phyloP scores from a whole-genome alignment of 2,329 filamentous ascomycete genomes.

The Talaromyces sp. region DNA sequence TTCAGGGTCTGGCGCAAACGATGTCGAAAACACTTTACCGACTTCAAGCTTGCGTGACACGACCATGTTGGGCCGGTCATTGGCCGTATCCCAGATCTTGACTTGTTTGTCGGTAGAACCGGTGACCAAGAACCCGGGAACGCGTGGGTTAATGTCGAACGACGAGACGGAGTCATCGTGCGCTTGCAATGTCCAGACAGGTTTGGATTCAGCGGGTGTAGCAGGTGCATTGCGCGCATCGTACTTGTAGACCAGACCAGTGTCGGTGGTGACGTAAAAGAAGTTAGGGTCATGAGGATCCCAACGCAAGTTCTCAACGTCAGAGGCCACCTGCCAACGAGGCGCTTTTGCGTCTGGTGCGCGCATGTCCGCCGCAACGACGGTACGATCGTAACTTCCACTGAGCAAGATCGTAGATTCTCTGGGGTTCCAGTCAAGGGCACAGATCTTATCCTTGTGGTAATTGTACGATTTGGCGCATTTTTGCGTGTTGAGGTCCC shows the following conservation, averaged over 20 bases:
- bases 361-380: slow-evolving; percentile 95
- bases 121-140: slow-evolving; percentile 90
- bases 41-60: slow-evolving; percentile 89
- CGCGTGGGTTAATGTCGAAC: slow-evolving; percentile 84
- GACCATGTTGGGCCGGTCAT: slow-evolving; percentile 81
- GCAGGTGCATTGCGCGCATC: slow-evolving; percentile 75
- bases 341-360: slow-evolving; percentile 77
- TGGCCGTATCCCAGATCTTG: slow-evolving; percentile 90
- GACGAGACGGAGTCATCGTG: slow-evolving; percentile 89
- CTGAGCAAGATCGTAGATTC: slow-evolving; percentile 87
- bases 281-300: slow-evolving; percentile 88
- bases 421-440: slow-evolving; percentile 84
- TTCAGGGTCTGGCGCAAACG: slow-evolving; percentile 84
- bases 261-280: slow-evolving; percentile 95
- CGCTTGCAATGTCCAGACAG: slow-evolving; percentile 91
- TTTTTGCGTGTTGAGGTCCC: slow-evolving; percentile 88
- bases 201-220: slow-evolving; percentile 70
- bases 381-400: slow-evolving; percentile 90
- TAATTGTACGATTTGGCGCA: slow-evolving; percentile 94
- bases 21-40: slow-evolving; percentile 87
- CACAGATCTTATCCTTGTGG: slow-evolving; percentile 97
- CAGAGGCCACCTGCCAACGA: slow-evolving; percentile 90
- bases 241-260: slow-evolving; percentile 86
- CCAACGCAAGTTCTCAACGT: slow-evolving; percentile 91
- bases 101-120: slow-evolving; percentile 92